Evolutionary conservation across 1,139 yeast genomes (phyloP).

Genomic region (Sugiyamaella japonica): DNA sequence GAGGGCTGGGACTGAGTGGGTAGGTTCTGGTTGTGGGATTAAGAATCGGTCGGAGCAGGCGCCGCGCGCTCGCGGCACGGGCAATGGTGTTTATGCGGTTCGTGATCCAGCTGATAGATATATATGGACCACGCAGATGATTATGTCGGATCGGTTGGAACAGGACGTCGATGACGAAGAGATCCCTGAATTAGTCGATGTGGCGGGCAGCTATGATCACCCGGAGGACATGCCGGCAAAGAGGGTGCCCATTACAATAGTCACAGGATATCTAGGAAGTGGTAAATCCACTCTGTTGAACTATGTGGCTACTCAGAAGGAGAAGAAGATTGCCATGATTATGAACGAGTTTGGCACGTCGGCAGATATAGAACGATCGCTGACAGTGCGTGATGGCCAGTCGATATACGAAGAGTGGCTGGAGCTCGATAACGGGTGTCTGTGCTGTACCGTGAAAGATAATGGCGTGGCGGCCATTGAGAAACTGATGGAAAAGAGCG

Average conservation of each 20-base stretch:
- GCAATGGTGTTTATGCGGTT: no score
- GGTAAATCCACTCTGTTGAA: slow-evolving; percentile 90
- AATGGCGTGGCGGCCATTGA: slow-evolving; percentile 95
- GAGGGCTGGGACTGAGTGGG: no score
- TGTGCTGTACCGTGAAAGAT: slow-evolving; percentile 94
- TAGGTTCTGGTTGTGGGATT: no score
- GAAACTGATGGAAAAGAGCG: slow-evolving; percentile 70
- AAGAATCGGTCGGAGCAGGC: no score
- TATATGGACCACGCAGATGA: no score
- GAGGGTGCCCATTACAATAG: slow-evolving; percentile 85
- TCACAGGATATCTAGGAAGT: slow-evolving; percentile 93
- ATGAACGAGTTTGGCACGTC: slow-evolving; percentile 59
- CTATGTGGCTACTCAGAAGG: slow-evolving; percentile 65
- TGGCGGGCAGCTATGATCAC: slow-evolving; percentile 15
- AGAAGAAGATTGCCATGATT: slow-evolving; percentile 79
- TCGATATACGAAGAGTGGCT: slow-evolving; percentile 82
- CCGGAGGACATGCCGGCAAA: slow-evolving; percentile 23
- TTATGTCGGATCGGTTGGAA: background rate
- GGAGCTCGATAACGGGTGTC: slow-evolving; percentile 93
- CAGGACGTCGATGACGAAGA: slow-evolving; percentile 25
- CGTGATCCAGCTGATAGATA: no score
- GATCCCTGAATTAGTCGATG: slow-evolving; percentile 30
- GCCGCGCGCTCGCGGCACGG: no score
- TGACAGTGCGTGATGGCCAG: slow-evolving; percentile 65
- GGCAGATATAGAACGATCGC: slow-evolving; percentile 81